These are phyloP conservation scores for Candida palmyrensis DNA, from an alignment of 805 yeast species.

Conservation along the genomic window DNA sequence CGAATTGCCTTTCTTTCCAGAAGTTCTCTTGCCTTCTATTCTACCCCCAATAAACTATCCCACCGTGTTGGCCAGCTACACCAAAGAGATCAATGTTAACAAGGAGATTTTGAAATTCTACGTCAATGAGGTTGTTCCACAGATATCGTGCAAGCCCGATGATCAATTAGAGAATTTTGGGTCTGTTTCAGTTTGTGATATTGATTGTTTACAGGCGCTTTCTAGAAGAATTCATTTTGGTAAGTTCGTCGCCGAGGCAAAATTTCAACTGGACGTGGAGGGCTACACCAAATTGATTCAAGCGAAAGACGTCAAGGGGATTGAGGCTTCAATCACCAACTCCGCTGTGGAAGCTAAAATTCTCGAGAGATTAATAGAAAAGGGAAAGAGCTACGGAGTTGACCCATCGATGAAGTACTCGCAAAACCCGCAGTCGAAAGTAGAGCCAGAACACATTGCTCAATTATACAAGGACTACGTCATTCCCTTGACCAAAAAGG, in stretches of 20 bases:
- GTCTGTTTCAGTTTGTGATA: conserved; percentile 78
- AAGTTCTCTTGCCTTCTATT: conserved; percentile 58
- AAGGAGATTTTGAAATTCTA: conserved; percentile 62
- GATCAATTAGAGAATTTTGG: conserved; percentile 87
- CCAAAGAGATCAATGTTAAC: conserved; percentile 74
- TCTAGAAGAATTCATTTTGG: conserved; percentile 96
- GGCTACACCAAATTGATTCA: conserved; percentile 60
- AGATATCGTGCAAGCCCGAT: conserved; percentile 57
- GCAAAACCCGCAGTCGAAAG: conserved; percentile 64
- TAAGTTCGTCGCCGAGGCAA: conserved; percentile 95
- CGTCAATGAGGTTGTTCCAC: conserved; percentile 69
- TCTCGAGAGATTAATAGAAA: conserved; percentile 67
- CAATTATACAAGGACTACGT: conserved; percentile 80
- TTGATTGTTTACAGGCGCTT: conserved; percentile 80
- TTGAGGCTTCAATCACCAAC: conserved; percentile 80
- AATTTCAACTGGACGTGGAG: conserved; percentile 66
- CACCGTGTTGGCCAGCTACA: conserved; percentile 65
- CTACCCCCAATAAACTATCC: conserved; percentile 82
- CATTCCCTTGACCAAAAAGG: conserved; percentile 91
- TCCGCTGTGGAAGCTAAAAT: conserved; percentile 81
- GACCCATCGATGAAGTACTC: conserved; percentile 77
- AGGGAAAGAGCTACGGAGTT: conserved; percentile 82
- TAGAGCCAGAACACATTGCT: conserved; percentile 78
- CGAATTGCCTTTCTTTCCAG: conserved; percentile 84
- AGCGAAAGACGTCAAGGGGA: conserved; percentile 62